These are phyloP conservation scores for Scutellaria minor DNA, from an alignment of 257 asterid species.

Conservation along the genomic window DNA sequence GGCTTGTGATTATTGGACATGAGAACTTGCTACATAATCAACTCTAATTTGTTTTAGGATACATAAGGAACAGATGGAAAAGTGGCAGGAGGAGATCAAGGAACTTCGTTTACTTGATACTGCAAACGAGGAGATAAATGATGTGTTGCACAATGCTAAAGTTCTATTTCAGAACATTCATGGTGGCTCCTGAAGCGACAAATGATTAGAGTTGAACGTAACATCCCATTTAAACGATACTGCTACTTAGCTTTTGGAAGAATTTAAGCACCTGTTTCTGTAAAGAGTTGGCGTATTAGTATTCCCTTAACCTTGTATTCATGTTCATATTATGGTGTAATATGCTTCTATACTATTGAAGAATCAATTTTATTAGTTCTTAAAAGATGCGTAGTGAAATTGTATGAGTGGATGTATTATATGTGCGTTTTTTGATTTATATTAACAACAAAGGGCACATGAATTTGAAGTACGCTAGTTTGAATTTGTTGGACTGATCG, in stretches of 20 bases:
- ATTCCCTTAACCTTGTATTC: slow-evolving; percentile 28
- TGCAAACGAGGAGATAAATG: slow-evolving; percentile 72
- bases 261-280: slow-evolving; percentile 17
- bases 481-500: slow-evolving; percentile 12
- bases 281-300: slow-evolving; percentile 18
- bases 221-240: slow-evolving; percentile 15
- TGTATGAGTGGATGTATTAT: slow-evolving; percentile 7
- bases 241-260: slow-evolving; percentile 27
- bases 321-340: slow-evolving; percentile 25
- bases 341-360: neutral
- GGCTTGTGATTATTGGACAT: slow-evolving; percentile 19
- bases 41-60: slow-evolving; percentile 50
- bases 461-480: slow-evolving; percentile 25
- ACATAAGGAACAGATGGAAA: slow-evolving; percentile 85
- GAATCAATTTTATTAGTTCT: neutral
- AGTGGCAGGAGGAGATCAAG: slow-evolving; percentile 92
- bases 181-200: slow-evolving; percentile 47
- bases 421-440: neutral
- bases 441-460: slow-evolving; percentile 6
- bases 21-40: slow-evolving; percentile 31
- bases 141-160: slow-evolving; percentile 67
- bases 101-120: slow-evolving; percentile 76
- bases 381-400: neutral
- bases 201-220: slow-evolving; percentile 1
- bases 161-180: slow-evolving; percentile 60